Evolutionary conservation across 139 green algal genomes (phyloP), one percentile per base, ranked within the genome.

Genomic region (Prasinococcaceae sp.): DNA sequence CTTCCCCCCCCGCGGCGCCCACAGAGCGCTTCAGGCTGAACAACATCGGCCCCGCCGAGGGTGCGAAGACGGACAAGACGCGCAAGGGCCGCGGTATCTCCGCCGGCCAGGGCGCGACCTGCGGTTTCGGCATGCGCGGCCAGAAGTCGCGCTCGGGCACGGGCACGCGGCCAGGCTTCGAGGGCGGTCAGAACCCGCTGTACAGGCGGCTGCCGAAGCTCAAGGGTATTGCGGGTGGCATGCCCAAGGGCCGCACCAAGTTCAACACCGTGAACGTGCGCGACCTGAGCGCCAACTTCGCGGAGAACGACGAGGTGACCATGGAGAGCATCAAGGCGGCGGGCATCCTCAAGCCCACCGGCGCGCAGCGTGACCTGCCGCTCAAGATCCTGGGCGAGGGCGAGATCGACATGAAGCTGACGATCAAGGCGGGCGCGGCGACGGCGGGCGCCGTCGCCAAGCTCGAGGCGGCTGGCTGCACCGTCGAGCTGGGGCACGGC

Each of bases 191-290:
- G 77, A 98, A 70, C 14, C 81, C 90, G 1, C 77, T 98, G 22
- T 97, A 97, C 80, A 69, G 90, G 24, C 71, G 83, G 3, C 71
- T 98, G 30, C 90, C 90, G 33, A 98, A 98, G 79, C 74, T 98
- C 10, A 79, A 75, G 46, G 90, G 90, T 64, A 98, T 98, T 78
- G 84, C 83, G 6, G 90, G 90, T 64, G 86, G 84, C 86, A 36
- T 9, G 40, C 40, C 12, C 14, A 12, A 41, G 35, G 90, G 86
- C 24, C 53, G 85, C 60, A 71, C 80, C 26, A 82, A 93, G 55
- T 94, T 82, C 39, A 74, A 92, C 1, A 74, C 75, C 2, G 63
- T 98, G 24, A 98, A 98, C 74, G 54, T 98, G 38, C 45, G 53
- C 2, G 70, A 93, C 30, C 63, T 98, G 12, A 63, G 70, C 16